phyloP scores from a whole-genome alignment of 2,329 filamentous ascomycete species.

The Sordariomycetes sp. region DNA sequence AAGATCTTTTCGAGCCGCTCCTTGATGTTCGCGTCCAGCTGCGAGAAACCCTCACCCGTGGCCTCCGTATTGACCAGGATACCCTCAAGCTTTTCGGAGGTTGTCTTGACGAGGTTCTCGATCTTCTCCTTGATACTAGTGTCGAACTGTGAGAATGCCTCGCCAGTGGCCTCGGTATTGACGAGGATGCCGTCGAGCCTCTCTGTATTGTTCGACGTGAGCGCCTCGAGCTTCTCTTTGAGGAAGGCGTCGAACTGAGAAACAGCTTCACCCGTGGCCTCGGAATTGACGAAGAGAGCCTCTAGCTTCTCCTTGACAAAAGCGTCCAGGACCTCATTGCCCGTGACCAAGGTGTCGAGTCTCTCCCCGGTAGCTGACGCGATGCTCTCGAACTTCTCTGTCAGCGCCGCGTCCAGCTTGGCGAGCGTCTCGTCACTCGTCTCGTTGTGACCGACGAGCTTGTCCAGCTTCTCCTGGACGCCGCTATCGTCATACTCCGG shows the following conservation, averaged over 20 bases:
- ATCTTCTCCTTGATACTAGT: constrained; percentile 39
- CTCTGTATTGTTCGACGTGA: neutral
- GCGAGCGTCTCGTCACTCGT: constrained; percentile 58
- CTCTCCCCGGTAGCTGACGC: constrained; percentile 11
- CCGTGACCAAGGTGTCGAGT: constrained; percentile 20
- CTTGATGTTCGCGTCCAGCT: neutral
- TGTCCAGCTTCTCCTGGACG: constrained; percentile 16
- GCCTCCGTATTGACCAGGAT: neutral
- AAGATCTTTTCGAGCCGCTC: neutral
- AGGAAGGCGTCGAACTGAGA: constrained; percentile 7
- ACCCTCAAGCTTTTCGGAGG: neutral
- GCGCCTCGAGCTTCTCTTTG: constrained; percentile 1
- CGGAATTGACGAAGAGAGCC: constrained; percentile 10
- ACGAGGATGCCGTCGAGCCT: constrained; percentile 34
- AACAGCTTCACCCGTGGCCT: constrained; percentile 5
- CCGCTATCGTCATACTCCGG: constrained; percentile 22
- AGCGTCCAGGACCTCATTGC: constrained; percentile 46
- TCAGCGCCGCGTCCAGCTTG: constrained; percentile 73
- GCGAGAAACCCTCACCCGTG: neutral
- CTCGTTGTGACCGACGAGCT: constrained; percentile 51
- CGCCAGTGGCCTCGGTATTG: constrained; percentile 51
- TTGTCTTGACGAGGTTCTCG: neutral
- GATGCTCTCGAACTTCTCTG: constrained; percentile 20
- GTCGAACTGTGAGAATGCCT: constrained; percentile 58
- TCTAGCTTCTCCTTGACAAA: constrained; percentile 26